These are phyloP conservation scores for Coniferiporia sulphurascens DNA, from an alignment of 1,284 basidiomycete genomes.

Conservation along the genomic window DNA sequence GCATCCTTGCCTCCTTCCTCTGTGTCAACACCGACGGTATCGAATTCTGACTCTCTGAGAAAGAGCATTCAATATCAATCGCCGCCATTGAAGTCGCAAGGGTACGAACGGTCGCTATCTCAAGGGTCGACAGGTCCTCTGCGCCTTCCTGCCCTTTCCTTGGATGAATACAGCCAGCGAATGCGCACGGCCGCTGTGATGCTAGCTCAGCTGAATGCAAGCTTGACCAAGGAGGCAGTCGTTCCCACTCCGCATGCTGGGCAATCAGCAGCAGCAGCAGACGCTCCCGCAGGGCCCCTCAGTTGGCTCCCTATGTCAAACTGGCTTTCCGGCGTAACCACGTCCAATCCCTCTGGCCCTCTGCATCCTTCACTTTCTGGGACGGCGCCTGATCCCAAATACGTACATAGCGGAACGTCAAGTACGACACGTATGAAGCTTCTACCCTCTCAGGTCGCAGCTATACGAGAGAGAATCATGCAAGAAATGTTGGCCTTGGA, in stretches of 20 bases:
- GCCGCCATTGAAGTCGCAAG: not conserved
- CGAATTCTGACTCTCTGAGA: slow-evolving; percentile 15
- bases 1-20: slow-evolving; percentile 51
- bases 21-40: slow-evolving; percentile 28
- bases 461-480: slow-evolving; percentile 96
- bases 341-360: slow-evolving; percentile 21
- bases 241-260: slow-evolving; percentile 14
- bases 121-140: not conserved
- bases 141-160: slow-evolving; percentile 34
- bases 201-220: slow-evolving; percentile 94
- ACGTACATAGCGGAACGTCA: slow-evolving; percentile 18
- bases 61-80: slow-evolving; percentile 10
- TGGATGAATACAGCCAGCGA: slow-evolving; percentile 96
- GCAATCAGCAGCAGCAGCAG: not conserved
- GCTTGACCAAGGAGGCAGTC: slow-evolving; percentile 47
- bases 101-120: not conserved
- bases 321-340: slow-evolving; percentile 15
- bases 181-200: slow-evolving; percentile 99
- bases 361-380: slow-evolving; percentile 30
- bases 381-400: slow-evolving; percentile 23
- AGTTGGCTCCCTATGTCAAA: slow-evolving; percentile 13
- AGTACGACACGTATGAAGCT: slow-evolving; percentile 55
- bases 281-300: not conserved
- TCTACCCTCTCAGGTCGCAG: slow-evolving; percentile 76
- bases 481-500: slow-evolving; percentile 97